Evolutionary conservation across 2,329 filamentous ascomycete species (phyloP), one percentile per base, ranked within the genome.

Genomic region (Malbranchea cinnamomea): DNA sequence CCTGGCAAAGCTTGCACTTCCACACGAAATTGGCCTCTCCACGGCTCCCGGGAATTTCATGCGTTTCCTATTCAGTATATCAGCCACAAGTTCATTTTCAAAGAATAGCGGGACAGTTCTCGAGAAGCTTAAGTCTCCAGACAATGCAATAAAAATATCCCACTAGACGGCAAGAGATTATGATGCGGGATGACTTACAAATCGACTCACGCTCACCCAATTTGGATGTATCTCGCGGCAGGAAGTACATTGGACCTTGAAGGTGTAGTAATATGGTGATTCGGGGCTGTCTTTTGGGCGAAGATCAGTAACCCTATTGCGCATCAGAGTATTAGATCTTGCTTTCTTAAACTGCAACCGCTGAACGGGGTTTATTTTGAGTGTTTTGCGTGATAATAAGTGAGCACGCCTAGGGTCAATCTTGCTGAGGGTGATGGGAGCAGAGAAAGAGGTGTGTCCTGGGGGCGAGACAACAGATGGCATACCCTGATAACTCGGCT

Each of bases 21-120:
- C 89, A 98, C n/a, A 98, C 89, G 56, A 98, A 98, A 57, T 95
- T 95, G 37, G 89, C 89, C 56, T 95, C 85, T 41, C 89, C 89
- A 47, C 83, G 72, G 54, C 85, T 94, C 20, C 85, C 85, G 40
- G 82, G 89, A 54, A 94, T 74, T 41, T 94, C 84, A 50, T 91
- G 85, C 47, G 65, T 68, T 51, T 95, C 87, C 83, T 93, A 38
- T 10, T 33, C 28, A 5, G 33, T 2, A n/a, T 14, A 21, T 33
- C 8, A 38, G 31, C 6, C 26, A 26, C 30, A 11, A 15, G 14
- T 25, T 15, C 27, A 7, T 29, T 5, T 3, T 6, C 10, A 19
- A 17, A 26, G 14, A 10, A 13, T 12, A 14, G n/a, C 5, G 8
- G 26, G 6, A 19, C 26, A 20, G 7, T 11, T 11, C 12, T 14